Evolutionary conservation across 345 rosid species (phyloP), one percentile per base, ranked within the genome.

Genomic region (Mangifera indica): DNA sequence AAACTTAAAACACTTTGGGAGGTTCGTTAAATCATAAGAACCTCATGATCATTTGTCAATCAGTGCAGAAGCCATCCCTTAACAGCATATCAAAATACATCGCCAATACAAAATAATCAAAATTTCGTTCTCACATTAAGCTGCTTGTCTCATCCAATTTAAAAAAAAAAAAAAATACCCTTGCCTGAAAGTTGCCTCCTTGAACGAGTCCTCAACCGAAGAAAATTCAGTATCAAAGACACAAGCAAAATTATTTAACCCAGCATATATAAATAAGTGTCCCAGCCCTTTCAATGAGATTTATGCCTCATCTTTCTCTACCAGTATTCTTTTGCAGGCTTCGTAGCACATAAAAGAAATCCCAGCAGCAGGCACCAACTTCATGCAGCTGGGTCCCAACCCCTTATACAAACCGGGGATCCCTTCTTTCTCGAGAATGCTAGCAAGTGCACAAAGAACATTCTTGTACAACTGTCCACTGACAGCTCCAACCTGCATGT

Each of bases 401-500:
- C 90, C 90, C 62, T 79, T 81, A 65, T 87, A 87, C 46, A 87
- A 55, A 55, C 90, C 88, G 10, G 62, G 78, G 26, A 87, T 51
- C 20, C 90, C 90, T 74, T 87, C 88, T 48, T 79, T 74, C 73
- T 82, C 85, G 2, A 84, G 79, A 53, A 87, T 87, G 74, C 87
- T 79, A 6, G 81, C 83, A 5, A 87, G 82, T 24, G 88, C 90
- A 65, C 83, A 85, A 57, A 87, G 48, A 74, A 87, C 75, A 59
- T 84, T 78, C 70, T 60, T 80, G 79, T 87, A 87, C 60, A 78
- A 80, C 68, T 87, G 77, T 55, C 90, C 90, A 7, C 83, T 82
- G 63, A 87, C 64, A 24, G 90, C 87, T 60, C 90, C 90, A 0
- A 79, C 90, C 79, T 84, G 90, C 88, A 87, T 82, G 73, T 84